Base-by-base conservation (phyloP, 2,329 filamentous ascomycete genomes). In the Cladophialophora immunda region DNA sequence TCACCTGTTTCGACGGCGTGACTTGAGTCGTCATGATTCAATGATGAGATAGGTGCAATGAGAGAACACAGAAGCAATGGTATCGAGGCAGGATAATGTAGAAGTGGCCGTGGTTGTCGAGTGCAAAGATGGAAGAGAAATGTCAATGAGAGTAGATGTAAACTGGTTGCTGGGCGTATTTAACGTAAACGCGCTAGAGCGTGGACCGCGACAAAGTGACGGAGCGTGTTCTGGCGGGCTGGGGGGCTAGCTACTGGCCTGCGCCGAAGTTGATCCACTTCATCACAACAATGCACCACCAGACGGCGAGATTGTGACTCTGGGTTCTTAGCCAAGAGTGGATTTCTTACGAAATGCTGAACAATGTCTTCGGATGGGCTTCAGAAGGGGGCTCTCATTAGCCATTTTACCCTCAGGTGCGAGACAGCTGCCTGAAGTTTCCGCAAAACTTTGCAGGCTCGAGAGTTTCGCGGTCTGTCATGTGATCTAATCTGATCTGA, bases 21-120 rank as follows among this genome's bases (percentile, higher is more conserved):
- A 92, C 84, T 79, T 94, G 85, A 70, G 90, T 83, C 80, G 92
- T 87, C 92, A 96, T 95, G 87, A 84, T 78, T 68, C 30, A 38
- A 34, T 57, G 32, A 34, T 68, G 73, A 70, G 64, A 67, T 65
- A 66, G 67, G 58, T 58, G 52, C 30, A 38, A 62, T 52, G 45
- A 19, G 29, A 57, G 52, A 58, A 68, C 58, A 66, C 67, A 68
- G 60, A 66, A 63, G 58, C 22, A 61, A 53, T 59, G 36, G 54
- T 57, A 67, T 9, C 45, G 50, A 56, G 54, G 61, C 41, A 64
- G 9, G 29, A 57, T 25, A 19, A 67, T 56, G 34, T 13, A 67
- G 47, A 27, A 38, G 29, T 25, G 13, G 34, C 32, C 54, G 57
- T 62, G 64, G 66, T 62, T 55, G 53, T 57, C 8, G 30, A 58